These are phyloP conservation scores for Pythium dissimile DNA, from an alignment of 352 stramenopile species.

Conservation along the genomic window DNA sequence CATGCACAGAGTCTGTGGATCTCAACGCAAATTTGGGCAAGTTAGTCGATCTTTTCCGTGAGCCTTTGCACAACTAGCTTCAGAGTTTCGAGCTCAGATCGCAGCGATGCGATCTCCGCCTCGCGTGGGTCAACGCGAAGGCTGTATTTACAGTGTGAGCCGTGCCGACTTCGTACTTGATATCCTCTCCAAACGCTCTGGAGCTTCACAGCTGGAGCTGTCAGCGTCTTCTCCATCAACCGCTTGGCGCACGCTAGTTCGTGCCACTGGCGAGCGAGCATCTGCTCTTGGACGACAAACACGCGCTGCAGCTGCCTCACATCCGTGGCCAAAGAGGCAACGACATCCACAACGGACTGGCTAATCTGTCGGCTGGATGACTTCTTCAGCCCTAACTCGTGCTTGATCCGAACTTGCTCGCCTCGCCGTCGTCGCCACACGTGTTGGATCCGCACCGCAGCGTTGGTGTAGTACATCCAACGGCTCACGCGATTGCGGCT, in stretches of 20 bases:
- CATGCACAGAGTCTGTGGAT: no score
- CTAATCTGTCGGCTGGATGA: not conserved
- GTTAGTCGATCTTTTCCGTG: not conserved
- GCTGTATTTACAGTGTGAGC: not conserved
- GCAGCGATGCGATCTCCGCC: not conserved
- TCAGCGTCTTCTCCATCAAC: conserved; percentile 10
- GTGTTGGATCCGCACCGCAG: conserved; percentile 19
- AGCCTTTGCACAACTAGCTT: conserved; percentile 5
- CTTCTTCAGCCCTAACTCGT: not conserved
- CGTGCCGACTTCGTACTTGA: not conserved
- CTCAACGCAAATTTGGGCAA: no score
- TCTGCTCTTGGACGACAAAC: conserved; percentile 42
- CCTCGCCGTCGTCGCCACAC: conserved; percentile 8
- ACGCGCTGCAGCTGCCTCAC: conserved; percentile 45
- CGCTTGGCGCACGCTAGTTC: conserved; percentile 11
- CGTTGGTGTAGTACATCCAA: conserved; percentile 12
- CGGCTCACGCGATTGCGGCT: conserved; percentile 10
- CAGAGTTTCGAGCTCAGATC: conserved; percentile 5
- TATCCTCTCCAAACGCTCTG: conserved; percentile 28
- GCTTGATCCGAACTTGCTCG: not conserved
- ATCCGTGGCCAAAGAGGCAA: conserved; percentile 22
- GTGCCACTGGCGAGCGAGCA: conserved; percentile 26
- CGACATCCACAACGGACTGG: not conserved
- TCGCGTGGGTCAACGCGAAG: not conserved
- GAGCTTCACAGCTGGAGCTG: conserved; percentile 13